phyloP scores from a whole-genome alignment of 306 rosid species.

The Cucurbita pepo region DNA sequence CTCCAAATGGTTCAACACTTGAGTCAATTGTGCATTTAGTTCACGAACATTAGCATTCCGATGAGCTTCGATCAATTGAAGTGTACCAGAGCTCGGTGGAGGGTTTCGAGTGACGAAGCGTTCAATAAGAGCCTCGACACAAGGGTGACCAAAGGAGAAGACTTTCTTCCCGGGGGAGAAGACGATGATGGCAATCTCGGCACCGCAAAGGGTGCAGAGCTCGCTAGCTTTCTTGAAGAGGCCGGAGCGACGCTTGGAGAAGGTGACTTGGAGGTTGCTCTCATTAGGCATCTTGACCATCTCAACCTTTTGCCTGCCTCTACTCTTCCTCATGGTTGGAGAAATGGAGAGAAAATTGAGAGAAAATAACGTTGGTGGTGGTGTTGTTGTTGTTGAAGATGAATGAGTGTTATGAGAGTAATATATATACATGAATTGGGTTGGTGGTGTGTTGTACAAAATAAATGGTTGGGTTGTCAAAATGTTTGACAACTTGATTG shows the following conservation, averaged over 20 bases:
- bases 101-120: constrained; percentile 17
- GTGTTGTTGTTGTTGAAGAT: neutral
- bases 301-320: constrained; percentile 46
- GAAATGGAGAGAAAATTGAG: neutral
- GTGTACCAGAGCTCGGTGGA: constrained; percentile 5
- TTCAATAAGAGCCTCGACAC: constrained; percentile 17
- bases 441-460: neutral
- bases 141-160: constrained; percentile 45
- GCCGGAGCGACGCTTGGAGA: constrained; percentile 46
- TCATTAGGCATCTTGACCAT: constrained; percentile 37
- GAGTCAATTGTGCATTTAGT: constrained; percentile 13
- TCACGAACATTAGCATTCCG: constrained; percentile 13
- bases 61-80: constrained; percentile 15
- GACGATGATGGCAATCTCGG: constrained; percentile 30
- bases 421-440: neutral
- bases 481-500: constrained; percentile 1
- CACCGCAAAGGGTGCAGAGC: constrained; percentile 34
- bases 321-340: constrained; percentile 15
- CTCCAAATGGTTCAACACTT: constrained; percentile 11
- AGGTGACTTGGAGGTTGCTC: constrained; percentile 38
- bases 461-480: constrained; percentile 3
- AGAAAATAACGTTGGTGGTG: neutral
- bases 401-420: too few species aligned
- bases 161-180: constrained; percentile 42
- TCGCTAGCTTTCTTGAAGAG: constrained; percentile 57